phyloP scores from a whole-genome alignment of 257 asterid species.

The Solanum chmielewskii region DNA sequence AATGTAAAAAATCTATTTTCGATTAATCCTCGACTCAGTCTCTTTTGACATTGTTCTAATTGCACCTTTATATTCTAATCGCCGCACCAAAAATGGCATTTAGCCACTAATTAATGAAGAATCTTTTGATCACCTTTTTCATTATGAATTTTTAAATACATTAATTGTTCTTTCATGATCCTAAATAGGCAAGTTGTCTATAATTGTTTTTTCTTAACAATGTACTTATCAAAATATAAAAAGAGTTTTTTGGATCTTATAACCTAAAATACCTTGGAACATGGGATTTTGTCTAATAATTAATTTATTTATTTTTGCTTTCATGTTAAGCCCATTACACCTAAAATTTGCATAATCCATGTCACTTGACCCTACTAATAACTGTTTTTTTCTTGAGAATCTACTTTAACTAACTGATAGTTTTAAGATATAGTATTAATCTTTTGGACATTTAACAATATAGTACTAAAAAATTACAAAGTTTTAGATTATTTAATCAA shows the following conservation, averaged over 20 bases:
- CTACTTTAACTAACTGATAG: background rate
- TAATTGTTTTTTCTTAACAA: background rate
- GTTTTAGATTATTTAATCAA: background rate
- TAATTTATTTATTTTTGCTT: background rate
- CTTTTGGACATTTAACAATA: background rate
- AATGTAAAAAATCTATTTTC: background rate
- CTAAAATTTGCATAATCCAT: background rate
- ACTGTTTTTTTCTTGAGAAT: background rate
- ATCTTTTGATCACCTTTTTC: background rate
- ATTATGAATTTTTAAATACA: background rate
- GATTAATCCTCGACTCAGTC: background rate
- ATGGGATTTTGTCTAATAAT: background rate
- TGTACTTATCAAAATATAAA: background rate
- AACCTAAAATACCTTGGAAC: background rate
- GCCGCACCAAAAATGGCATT: background rate
- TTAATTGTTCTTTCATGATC: background rate
- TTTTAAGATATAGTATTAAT: background rate
- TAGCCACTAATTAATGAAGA: background rate
- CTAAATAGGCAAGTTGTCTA: background rate
- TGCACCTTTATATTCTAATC: background rate
- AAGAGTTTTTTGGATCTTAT: background rate
- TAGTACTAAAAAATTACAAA: background rate
- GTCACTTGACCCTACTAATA: background rate
- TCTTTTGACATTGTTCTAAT: background rate
- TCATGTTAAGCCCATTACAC: background rate